phyloP scores from a whole-genome alignment of 768 basidiomycete species.

The Tylopilus vinaceipallidus region DNA sequence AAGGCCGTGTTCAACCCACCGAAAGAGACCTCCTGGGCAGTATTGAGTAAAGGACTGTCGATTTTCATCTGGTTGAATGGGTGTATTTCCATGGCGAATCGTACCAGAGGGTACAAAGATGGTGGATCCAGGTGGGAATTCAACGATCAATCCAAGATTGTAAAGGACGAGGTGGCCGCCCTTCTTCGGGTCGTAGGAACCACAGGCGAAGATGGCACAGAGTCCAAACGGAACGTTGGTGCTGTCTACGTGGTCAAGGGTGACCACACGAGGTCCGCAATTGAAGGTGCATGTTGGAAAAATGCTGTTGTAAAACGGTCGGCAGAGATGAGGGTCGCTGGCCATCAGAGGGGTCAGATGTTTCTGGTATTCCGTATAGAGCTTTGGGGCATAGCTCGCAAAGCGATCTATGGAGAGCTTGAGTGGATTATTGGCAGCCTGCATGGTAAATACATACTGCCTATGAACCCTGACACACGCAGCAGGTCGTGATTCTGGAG shows the following conservation, averaged over 20 bases:
- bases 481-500: neutral
- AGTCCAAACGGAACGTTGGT: slow-evolving; percentile 32
- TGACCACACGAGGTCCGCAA: slow-evolving; percentile 20
- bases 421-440: no score
- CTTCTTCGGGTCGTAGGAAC: neutral
- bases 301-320: slow-evolving; percentile 22
- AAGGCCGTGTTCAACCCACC: neutral
- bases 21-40: neutral
- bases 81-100: neutral
- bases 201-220: slow-evolving; percentile 33
- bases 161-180: neutral
- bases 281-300: slow-evolving; percentile 33
- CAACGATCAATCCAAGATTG: neutral
- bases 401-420: neutral
- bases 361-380: neutral
- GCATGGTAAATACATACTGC: no score
- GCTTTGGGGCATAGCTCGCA: neutral
- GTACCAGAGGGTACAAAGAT: neutral
- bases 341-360: neutral
- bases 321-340: neutral
- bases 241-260: slow-evolving; percentile 25
- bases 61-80: neutral
- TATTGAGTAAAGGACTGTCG: slow-evolving; percentile 4
- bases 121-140: neutral
- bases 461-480: neutral